These are phyloP conservation scores for Ascochyta lentis DNA, from an alignment of 2,329 filamentous ascomycete genomes.

Conservation along the genomic window DNA sequence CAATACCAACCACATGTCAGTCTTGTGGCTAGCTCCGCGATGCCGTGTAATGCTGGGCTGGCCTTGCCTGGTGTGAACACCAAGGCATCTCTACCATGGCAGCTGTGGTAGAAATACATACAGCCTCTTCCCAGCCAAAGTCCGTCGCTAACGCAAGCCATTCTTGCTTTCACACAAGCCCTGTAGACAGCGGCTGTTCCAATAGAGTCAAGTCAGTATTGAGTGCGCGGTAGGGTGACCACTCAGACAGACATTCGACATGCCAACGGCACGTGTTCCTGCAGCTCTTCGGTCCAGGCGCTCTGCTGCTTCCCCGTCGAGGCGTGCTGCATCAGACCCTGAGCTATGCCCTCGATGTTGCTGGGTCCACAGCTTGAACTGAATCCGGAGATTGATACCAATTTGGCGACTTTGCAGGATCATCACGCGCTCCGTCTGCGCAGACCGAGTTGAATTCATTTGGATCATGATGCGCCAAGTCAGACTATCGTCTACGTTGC, in stretches of 20 bases:
- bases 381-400: conserved; percentile 14
- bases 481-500: conserved; percentile 1
- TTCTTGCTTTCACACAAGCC: not conserved
- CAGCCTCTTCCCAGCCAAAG: not conserved
- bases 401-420: conserved; percentile 9
- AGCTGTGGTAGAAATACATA: not conserved
- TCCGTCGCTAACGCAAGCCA: not conserved
- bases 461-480: conserved; percentile 9
- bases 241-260: not conserved
- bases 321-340: conserved; percentile 9
- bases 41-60: not conserved
- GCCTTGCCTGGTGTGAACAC: not conserved
- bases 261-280: conserved; percentile 5
- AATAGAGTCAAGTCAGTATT: not conserved
- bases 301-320: not conserved
- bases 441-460: not conserved
- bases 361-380: not conserved
- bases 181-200: not conserved
- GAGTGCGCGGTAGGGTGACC: not conserved
- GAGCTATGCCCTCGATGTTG: conserved; percentile 1
- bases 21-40: not conserved
- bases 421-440: conserved; percentile 2
- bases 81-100: not conserved
- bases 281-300: not conserved
- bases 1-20: not conserved